Evolutionary conservation across 2,329 filamentous ascomycete species (phyloP), one percentile per base, ranked within the genome.

Genomic region (Colletotrichum sp.): DNA sequence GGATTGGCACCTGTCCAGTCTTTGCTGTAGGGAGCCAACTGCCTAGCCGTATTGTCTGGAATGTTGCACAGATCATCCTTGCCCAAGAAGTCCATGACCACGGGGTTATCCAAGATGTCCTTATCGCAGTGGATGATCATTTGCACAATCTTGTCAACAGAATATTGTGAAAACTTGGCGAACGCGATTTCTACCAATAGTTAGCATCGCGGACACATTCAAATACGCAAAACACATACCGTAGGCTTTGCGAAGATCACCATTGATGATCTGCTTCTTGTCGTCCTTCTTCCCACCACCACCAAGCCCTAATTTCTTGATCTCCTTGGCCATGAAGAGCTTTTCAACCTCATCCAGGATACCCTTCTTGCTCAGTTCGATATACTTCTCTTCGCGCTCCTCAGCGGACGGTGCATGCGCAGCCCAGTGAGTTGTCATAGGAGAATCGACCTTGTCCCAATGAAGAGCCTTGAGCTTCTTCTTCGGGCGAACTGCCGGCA

Each of bases 401-500:
- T 98, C 93, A 6, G 93, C 92, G n/a, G 95, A 98, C 7, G 95
- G 94, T 34, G 95, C 92, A 84, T 98, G 95, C 9, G 92, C 90
- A 39, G 96, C 96, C 96, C 96, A 99, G 80, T 98, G 95, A 70
- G 96, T 98, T 67, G 95, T 94, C 83, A 97, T 93, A 26, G 96
- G 95, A 69, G 95, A 92, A 85, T 99, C 97, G 71, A 99, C 95
- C 89, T 99, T 99, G 87, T 99, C 97, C 96, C 97, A 99, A 87
- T 99, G 97, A 80, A 99, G 90, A 75, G 96, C 96, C 92, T 99
- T 99, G 85, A 99, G 95, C 90, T 99, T 99, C 92, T 98, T 99
- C 91, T 98, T 99, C 26, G 97, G 96, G 80, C 96, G 90, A 68
- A 96, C 95, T 76, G 96, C 94, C 44, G 95, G 93, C 80, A 98